Evolutionary conservation across 306 rosid species (phyloP), one percentile per base, ranked within the genome.

Genomic region (Cyamopsis tetragonoloba): DNA sequence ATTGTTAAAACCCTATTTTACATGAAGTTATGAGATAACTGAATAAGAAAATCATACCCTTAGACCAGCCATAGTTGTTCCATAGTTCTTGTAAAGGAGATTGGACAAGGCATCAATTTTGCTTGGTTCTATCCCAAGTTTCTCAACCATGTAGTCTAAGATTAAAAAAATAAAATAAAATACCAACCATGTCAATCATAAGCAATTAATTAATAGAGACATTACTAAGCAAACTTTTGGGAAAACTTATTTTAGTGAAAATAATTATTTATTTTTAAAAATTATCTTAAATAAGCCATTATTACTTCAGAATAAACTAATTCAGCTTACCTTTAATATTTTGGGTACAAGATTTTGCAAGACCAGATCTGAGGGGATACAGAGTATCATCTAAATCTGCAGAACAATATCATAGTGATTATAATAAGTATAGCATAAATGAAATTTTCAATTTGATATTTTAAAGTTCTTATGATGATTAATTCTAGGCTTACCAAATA

Each of bases 11-110:
- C n/a, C 55, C 54, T 17, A 53, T 38, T 57, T 70, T 47, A 28
- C 7, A 20, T 6, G 11, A 37, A 43, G 68, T 54, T 15, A n/a
- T 30, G 11, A 47, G 34, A 10, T 28, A 47, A 62, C 1, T 3
- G n/a, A 3, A 31, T 35, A 9, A 11, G 48, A 41, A 44, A 27
- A 26, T 12, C 72, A 62, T 95, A 95, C 99, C 95, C 92, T 86
- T n/a, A 95, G 86, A 76, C 99, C 99, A 80, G 97, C 90, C 99
- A 95, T 85, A 44, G 97, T 95, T 9, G 99, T 95, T 79, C 99
- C 99, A 69, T 88, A 95, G 27, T 95, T 80, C 80, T 82, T 91
- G 85, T 95, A 95, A 59, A 95, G 89, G 2, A 86, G 88, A 74
- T 82, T 83, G 73, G 92, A 77, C 75, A 88, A 74, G 47, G 82